phyloP scores from a whole-genome alignment of 768 basidiomycete genomes.

The Agaricus blazei region DNA sequence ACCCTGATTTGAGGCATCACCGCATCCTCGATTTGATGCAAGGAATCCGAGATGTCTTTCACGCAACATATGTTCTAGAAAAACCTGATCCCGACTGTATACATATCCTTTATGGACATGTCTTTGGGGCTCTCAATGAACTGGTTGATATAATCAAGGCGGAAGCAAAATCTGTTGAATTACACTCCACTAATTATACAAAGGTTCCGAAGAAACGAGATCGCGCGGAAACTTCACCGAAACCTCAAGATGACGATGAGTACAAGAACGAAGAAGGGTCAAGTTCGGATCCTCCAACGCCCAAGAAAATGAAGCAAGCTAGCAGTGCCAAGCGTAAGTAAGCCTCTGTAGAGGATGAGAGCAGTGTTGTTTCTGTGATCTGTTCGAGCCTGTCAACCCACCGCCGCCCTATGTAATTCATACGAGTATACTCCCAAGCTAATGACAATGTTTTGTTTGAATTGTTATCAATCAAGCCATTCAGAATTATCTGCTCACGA shows the following conservation, averaged over 20 bases:
- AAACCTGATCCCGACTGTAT: background rate
- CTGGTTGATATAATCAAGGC: background rate
- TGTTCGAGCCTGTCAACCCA: no score
- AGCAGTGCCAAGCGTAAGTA: no score
- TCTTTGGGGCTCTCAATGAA: background rate
- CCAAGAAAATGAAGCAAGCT: no score
- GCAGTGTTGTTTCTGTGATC: no score
- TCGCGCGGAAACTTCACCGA: background rate
- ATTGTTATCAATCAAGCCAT: no score
- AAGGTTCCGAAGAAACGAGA: background rate
- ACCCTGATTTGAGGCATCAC: background rate
- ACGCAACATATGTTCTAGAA: background rate
- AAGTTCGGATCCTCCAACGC: no score
- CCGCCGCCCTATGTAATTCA: no score
- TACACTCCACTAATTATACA: background rate
- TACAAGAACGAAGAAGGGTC: background rate
- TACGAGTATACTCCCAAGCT: no score
- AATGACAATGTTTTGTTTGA: no score
- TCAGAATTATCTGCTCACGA: no score
- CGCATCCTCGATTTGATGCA: background rate
- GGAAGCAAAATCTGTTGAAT: background rate
- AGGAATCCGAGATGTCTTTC: background rate
- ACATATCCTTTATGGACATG: background rate
- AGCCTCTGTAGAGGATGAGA: no score
- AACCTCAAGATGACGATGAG: background rate